Conservation (phyloP, 495 filamentous ascomycete genomes). For the Evernia prunastri region DNA sequence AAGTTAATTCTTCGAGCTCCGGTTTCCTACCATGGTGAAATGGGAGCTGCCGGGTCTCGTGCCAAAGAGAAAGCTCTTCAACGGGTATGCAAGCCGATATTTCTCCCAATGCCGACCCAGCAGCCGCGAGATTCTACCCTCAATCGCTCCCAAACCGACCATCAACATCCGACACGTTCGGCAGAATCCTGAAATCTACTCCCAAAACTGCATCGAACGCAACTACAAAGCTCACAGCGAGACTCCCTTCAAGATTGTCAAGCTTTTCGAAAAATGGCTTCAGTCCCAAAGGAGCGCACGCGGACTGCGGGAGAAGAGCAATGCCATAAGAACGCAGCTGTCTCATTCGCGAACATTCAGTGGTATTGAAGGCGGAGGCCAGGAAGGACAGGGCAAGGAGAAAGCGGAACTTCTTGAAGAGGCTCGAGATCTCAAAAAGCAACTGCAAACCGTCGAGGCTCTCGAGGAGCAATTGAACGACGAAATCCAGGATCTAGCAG, state of each 20-base stretch:
- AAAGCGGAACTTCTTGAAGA: constrained; percentile 39
- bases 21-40: constrained; percentile 6
- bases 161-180: constrained; percentile 87
- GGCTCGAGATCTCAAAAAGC: constrained; percentile 61
- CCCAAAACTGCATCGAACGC: constrained; percentile 72
- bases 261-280: constrained; percentile 61
- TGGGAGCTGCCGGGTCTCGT: not conserved
- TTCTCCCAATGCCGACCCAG: constrained; percentile 16
- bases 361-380: constrained; percentile 1
- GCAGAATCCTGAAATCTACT: constrained; percentile 67
- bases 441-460: constrained; percentile 52
- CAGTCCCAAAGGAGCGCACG: constrained; percentile 48
- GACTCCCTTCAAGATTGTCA: constrained; percentile 62
- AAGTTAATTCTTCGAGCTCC: not conserved
- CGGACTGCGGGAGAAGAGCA: constrained; percentile 51
- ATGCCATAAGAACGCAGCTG: constrained; percentile 34
- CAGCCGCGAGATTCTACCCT: constrained; percentile 21
- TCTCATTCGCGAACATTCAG: constrained; percentile 14
- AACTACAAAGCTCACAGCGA: constrained; percentile 67
- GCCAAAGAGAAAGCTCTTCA: not conserved
- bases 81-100: not conserved
- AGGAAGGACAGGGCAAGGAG: not conserved
- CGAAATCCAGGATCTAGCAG: constrained; percentile 68
- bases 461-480: constrained; percentile 52
- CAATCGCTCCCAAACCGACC: constrained; percentile 68